Base-by-base conservation (phyloP, 768 basidiomycete genomes). In the Dioszegia aurantiaca region DNA sequence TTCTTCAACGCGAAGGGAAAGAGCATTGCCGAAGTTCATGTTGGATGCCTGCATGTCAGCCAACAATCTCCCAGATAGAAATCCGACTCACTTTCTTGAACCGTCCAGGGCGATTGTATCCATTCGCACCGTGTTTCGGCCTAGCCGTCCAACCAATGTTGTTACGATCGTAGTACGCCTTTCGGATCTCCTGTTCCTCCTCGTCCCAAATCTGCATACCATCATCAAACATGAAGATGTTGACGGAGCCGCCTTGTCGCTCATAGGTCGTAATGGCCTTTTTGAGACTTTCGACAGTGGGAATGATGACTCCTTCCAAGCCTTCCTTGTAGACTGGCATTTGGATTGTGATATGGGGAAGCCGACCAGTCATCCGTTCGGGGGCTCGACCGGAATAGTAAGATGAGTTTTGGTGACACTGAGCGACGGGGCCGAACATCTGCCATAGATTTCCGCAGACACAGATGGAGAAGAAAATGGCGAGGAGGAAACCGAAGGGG, bases 251-350 rank as follows among this genome's bases (percentile, higher is more conserved):
- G 44, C 89, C 89, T 75, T 92, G 89, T 19, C 89, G 80, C 6
- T 89, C 89, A 69, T 92, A 77, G 21, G 87, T 87, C 72, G 88
- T 87, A 84, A 90, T 90, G 1, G 88, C 88, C 78, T 86, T 87
- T 77, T 89, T 89, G 62, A 86, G 78, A 0, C 86, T 90, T 69
- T 82, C 82, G 2, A 92, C 85, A 12, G 66, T 63, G 21, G 78
- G 80, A 56, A 65, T 82, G 78, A 84, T 78, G 59, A 83, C 83
- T 12, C 73, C 77, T 2, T 82, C 80, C n/a, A 84, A 68, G 49
- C 62, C 62, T 42, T 75, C 73, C 69, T 90, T 92, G 77, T 92
- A 93, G 3, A 92, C 90, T 0, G 90, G 90, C 80, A 93, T 82
- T 76, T 91, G 85, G 55, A 91, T 68, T 31, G 72, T 74, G 54